These are phyloP conservation scores for Serpula lacrymans DNA, from an alignment of 768 basidiomycete genomes.

Conservation along the genomic window DNA sequence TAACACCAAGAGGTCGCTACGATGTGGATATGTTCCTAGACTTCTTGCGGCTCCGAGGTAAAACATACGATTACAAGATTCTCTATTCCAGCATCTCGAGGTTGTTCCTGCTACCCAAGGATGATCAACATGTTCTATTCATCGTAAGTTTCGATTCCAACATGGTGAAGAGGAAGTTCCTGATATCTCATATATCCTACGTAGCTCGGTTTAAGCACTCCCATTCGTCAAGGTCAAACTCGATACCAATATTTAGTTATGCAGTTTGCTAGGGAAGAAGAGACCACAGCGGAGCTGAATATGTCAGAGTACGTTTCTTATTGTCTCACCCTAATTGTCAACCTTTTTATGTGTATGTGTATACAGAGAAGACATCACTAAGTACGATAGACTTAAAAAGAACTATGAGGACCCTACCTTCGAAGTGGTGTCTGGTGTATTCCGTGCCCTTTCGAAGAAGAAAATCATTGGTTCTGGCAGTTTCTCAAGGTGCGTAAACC, in stretches of 20 bases:
- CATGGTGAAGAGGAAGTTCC: no score
- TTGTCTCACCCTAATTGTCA: neutral
- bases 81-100: constrained; percentile 83
- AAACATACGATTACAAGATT: constrained; percentile 99
- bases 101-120: constrained; percentile 92
- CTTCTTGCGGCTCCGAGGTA: constrained; percentile 92
- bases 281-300: constrained; percentile 93
- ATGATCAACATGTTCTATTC: constrained; percentile 93
- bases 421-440: constrained; percentile 91
- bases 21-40: constrained; percentile 98
- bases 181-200: neutral
- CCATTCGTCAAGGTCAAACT: constrained; percentile 97
- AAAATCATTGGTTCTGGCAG: constrained; percentile 86
- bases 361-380: constrained; percentile 67
- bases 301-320: constrained; percentile 71
- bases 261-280: constrained; percentile 97
- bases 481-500: constrained; percentile 70
- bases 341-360: neutral
- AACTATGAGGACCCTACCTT: constrained; percentile 95
- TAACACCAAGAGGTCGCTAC: constrained; percentile 94
- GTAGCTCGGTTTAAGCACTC: constrained; percentile 86
- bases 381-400: constrained; percentile 84
- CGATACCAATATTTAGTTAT: constrained; percentile 97
- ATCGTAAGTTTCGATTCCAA: constrained; percentile 80
- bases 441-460: constrained; percentile 86